phyloP scores from a whole-genome alignment of 768 basidiomycete species.

The Hortiboletus campestris region DNA sequence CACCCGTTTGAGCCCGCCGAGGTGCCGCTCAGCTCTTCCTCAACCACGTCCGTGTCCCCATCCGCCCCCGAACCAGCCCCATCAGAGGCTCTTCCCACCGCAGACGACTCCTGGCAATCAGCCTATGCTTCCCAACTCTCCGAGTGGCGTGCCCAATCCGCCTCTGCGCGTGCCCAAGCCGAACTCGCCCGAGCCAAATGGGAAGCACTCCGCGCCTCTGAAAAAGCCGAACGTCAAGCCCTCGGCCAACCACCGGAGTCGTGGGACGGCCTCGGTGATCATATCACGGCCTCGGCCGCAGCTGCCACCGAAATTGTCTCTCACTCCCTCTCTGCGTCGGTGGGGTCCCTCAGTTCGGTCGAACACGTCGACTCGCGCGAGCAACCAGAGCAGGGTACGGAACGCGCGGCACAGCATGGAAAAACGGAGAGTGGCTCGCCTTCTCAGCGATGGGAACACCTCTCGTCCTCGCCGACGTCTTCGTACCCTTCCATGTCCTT shows the following conservation, averaged over 20 bases:
- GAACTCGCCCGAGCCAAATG: constrained; percentile 71
- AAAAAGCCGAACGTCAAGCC: constrained; percentile 45
- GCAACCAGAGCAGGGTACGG: constrained; percentile 28
- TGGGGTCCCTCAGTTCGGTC: constrained; percentile 18
- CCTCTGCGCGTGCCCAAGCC: constrained; percentile 70
- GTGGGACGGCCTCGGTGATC: constrained; percentile 26
- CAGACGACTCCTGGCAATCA: constrained; percentile 57
- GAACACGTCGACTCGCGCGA: constrained; percentile 19
- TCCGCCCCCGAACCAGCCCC: not conserved
- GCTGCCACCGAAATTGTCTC: constrained; percentile 19
- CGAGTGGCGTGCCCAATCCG: constrained; percentile 70
- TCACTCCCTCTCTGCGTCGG: constrained; percentile 18
- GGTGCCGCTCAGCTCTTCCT: constrained; percentile 14
- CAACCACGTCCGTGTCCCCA: not conserved
- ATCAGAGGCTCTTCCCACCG: not conserved
- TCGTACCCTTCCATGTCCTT: constrained; percentile 83
- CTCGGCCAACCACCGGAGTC: constrained; percentile 22
- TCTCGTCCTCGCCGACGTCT: constrained; percentile 53
- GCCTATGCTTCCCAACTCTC: constrained; percentile 68
- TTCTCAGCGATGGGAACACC: constrained; percentile 72
- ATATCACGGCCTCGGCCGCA: constrained; percentile 21
- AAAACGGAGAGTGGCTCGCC: constrained; percentile 23
- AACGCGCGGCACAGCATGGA: not conserved
- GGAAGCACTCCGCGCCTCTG: constrained; percentile 55
- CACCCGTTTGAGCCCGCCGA: constrained; percentile 28